Percentiles rank a stretch among this genome's conserved stretches.
phyloP scores from a whole-genome alignment of 257 asterid species.

The Solanum appendiculatum region DNA sequence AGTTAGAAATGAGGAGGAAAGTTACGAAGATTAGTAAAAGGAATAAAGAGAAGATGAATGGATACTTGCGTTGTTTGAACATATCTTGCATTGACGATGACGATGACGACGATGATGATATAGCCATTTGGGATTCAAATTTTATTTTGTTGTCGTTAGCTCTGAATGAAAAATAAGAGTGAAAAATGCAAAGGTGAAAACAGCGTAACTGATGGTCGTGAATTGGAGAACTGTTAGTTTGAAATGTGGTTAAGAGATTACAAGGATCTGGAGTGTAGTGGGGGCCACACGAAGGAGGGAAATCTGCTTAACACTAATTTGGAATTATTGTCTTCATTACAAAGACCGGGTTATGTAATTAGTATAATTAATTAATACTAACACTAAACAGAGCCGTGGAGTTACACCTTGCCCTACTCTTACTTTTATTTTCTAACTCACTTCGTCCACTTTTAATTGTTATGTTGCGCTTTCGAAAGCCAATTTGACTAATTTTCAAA shows the following conservation, averaged over 20 bases:
- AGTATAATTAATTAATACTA: no score
- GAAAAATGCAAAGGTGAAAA: neutral
- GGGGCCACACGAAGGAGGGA: neutral
- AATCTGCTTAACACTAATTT: neutral
- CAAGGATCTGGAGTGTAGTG: neutral
- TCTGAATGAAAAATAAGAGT: neutral
- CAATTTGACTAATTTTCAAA: no score
- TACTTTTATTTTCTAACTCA: no score
- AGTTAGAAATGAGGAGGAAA: slow-evolving; percentile 51
- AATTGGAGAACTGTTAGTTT: neutral
- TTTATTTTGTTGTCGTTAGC: neutral
- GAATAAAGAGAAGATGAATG: slow-evolving; percentile 55
- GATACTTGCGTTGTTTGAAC: slow-evolving; percentile 62
- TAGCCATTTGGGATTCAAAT: slow-evolving; percentile 25
- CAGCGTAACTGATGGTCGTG: neutral
- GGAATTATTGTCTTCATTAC: neutral
- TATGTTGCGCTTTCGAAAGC: no score
- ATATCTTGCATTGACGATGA: slow-evolving; percentile 30
- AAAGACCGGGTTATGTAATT: neutral
- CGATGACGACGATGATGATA: slow-evolving; percentile 14
- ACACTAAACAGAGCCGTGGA: no score
- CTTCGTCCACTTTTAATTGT: no score
- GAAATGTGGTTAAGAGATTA: neutral
- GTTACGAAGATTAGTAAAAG: slow-evolving; percentile 51
- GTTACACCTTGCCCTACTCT: no score